Base-by-base conservation (phyloP, 2,329 filamentous ascomycete genomes). In the Fusarium piperis region DNA sequence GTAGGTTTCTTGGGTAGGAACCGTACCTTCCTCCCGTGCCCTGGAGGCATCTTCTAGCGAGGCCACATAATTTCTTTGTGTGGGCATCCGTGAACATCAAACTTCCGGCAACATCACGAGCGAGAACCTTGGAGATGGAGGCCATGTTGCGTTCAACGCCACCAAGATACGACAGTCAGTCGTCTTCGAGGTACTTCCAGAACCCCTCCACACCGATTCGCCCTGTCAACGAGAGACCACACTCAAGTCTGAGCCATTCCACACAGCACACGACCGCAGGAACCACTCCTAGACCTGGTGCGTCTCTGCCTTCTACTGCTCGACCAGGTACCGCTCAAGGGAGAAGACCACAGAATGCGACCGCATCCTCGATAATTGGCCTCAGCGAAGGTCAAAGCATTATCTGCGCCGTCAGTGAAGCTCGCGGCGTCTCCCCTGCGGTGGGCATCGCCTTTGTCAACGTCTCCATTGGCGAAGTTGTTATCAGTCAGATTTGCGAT, bases 381-480 rank as follows among this genome's bases (percentile, higher is more conserved):
- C 80, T 82, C 9, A 83, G 81, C 13, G 88, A 89, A 33, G 79
- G 82, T 26, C 91, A 95, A 75, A 90, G 92, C 68, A 90, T 97
- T 60, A 85, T 98, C n/a, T 98, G 95, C 80, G 95, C 95, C 5
- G 82, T 98, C 55, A 93, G 90, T 75, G 94, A 98, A 79, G 94
- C 93, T 46, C 92, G 95, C n/a, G 94, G 94, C 6, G 89, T 97
- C 6, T 91, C 93, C 23, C 94, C 94, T 0, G 92, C 91, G 0
- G 91, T 98, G 2, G 95, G 95, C 1, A 85, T 97, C 41, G 93
- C 94, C 3, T 95, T 98, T 77, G 86, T 98, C 77, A 97, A 98
- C 77, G 85, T 97, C 4, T 91, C 93, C 44, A 95, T 93, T 3
- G 93, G 92, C 39, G 94, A 97, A 81, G 93, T 90, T 16, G 90